Conservation (phyloP, 2,329 filamentous ascomycete genomes). For the Sporothrix pallida region DNA sequence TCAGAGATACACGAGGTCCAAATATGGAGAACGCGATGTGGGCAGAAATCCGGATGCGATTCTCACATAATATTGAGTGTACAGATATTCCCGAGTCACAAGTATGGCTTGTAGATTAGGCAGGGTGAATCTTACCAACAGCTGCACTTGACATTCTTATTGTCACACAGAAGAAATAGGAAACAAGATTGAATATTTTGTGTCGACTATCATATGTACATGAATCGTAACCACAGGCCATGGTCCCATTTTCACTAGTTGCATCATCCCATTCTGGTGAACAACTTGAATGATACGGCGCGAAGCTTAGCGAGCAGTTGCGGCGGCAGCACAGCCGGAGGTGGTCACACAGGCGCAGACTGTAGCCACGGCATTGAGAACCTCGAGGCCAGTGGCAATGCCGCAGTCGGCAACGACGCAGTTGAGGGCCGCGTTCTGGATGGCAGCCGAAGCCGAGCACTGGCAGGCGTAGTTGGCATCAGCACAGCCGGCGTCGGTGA, state of each 20-base stretch:
- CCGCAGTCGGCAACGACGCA: conserved; percentile 33
- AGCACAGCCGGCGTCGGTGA: conserved; percentile 15
- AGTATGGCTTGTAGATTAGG: conserved; percentile 37
- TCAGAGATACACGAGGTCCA: conserved; percentile 8
- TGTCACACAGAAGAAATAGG: not conserved
- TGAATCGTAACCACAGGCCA: not conserved
- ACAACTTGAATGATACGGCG: no score
- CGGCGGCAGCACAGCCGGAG: conserved; percentile 17
- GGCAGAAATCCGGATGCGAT: conserved; percentile 25
- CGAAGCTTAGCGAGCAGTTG: not conserved
- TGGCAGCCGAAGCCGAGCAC: conserved; percentile 29
- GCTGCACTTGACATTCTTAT: not conserved
- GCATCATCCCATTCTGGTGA: not conserved
- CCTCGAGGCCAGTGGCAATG: not conserved
- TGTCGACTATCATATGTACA: no score
- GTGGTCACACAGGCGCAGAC: conserved; percentile 22
- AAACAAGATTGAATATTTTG: no score
- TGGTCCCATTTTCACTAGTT: not conserved
- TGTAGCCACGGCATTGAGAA: conserved; percentile 12
- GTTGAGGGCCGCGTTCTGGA: conserved; percentile 30
- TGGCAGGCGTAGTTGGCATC: conserved; percentile 25
- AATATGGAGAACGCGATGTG: conserved; percentile 10
- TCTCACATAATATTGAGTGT: conserved; percentile 12
- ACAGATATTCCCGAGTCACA: not conserved
- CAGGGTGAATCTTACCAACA: not conserved